phyloP scores from a whole-genome alignment of 257 asterid species.

The Plantago ovata region DNA sequence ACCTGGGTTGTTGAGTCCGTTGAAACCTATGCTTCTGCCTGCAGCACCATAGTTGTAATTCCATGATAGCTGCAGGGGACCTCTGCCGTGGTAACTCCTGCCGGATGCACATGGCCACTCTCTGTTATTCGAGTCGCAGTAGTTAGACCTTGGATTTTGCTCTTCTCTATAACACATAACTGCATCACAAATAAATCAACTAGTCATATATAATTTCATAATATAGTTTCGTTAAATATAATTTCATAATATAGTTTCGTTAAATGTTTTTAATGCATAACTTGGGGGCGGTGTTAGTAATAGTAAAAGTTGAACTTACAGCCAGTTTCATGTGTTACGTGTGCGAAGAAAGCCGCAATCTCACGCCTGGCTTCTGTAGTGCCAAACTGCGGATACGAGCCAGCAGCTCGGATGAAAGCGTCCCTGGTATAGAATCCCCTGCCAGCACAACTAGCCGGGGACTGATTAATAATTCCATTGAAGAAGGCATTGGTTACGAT shows the following conservation, averaged over 20 bases:
- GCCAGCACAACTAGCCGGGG: too few species aligned
- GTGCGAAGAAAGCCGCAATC: slow-evolving; percentile 58
- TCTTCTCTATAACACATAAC: too few species aligned
- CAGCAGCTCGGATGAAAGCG: slow-evolving; percentile 33
- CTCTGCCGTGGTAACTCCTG: slow-evolving; percentile 34
- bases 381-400: slow-evolving; percentile 38
- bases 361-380: slow-evolving; percentile 34
- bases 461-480: slow-evolving; percentile 29
- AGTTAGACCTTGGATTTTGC: slow-evolving; percentile 15
- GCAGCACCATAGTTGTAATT: too few species aligned
- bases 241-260: too few species aligned
- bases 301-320: slow-evolving; percentile 24
- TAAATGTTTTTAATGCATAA: too few species aligned
- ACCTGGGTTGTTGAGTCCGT: too few species aligned
- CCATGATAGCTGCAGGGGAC: slow-evolving; percentile 37
- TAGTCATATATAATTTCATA: too few species aligned
- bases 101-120: slow-evolving; percentile 27
- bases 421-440: slow-evolving; percentile 34
- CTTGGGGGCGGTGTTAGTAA: too few species aligned
- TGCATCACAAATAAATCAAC: too few species aligned
- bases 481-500: slow-evolving; percentile 31
- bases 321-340: slow-evolving; percentile 49
- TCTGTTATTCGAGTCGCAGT: slow-evolving; percentile 25
- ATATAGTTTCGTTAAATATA: too few species aligned
- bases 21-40: too few species aligned